A percentile compares a stretch with the other conserved stretches of the same genome.
Conservation (phyloP, 495 filamentous ascomycete species). For the Penicillium tannophilum region DNA sequence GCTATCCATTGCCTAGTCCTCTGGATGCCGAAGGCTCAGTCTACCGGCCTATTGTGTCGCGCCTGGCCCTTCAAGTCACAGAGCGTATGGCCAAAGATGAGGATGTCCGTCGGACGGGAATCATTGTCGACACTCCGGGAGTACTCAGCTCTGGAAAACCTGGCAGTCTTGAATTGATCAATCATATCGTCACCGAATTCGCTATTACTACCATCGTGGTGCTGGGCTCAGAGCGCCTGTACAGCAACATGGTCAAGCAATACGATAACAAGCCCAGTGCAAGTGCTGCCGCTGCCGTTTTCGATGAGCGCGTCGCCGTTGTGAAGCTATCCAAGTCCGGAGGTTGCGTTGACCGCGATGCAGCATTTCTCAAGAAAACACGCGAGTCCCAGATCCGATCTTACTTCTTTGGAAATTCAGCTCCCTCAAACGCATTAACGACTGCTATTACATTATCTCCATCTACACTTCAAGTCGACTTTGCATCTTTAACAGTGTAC, state of each 20-base stretch:
- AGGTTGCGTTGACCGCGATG: conserved; percentile 82
- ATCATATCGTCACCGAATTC: conserved; percentile 87
- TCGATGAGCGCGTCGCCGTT: conserved; percentile 66
- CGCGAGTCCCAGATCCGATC: conserved; percentile 77
- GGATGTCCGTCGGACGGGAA: conserved; percentile 67
- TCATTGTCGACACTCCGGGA: conserved; percentile 86
- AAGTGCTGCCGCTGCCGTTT: conserved; percentile 43
- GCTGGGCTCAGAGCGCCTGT: conserved; percentile 80
- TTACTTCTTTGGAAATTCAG: conserved; percentile 87
- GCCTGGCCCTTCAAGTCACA: conserved; percentile 77
- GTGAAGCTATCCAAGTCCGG: conserved; percentile 84
- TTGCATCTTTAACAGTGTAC: conserved; percentile 71
- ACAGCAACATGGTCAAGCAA: conserved; percentile 73
- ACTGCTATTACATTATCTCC: conserved; percentile 76
- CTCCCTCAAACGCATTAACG: conserved; percentile 37
- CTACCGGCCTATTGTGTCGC: conserved; percentile 72
- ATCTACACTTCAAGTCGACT: conserved; percentile 77
- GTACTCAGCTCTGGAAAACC: conserved; percentile 60
- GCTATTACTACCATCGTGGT: conserved; percentile 80
- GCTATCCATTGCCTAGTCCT: conserved; percentile 74
- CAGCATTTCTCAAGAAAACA: conserved; percentile 67
- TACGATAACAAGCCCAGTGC: conserved; percentile 67
- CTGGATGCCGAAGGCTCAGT: conserved; percentile 69
- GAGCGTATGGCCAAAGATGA: conserved; percentile 79
- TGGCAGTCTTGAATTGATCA: conserved; percentile 70